phyloP scores from a whole-genome alignment of 2,329 filamentous ascomycete genomes.

The Penicillium griseofulvum region DNA sequence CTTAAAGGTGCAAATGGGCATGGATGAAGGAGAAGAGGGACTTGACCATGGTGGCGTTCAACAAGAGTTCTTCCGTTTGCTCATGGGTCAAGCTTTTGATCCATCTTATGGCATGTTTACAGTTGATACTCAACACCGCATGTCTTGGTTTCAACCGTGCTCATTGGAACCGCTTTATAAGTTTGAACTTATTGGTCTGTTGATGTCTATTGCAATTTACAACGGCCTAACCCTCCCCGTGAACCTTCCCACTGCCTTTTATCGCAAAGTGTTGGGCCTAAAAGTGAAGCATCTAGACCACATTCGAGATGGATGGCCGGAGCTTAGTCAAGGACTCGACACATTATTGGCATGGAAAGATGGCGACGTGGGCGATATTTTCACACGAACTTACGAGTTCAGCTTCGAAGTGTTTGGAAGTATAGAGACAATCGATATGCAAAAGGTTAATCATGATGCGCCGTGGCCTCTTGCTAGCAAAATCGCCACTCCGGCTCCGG shows the following conservation, averaged over 20 bases:
- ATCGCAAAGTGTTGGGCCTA: slow-evolving; percentile 71
- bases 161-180: slow-evolving; percentile 83
- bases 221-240: slow-evolving; percentile 90
- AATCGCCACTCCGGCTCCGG: not conserved
- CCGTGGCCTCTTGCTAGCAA: slow-evolving; percentile 31
- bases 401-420: slow-evolving; percentile 61
- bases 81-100: slow-evolving; percentile 74
- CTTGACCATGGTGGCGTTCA: slow-evolving; percentile 94
- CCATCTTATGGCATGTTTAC: slow-evolving; percentile 76
- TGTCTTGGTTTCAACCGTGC: slow-evolving; percentile 84
- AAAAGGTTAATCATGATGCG: slow-evolving; percentile 39
- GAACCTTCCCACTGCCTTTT: slow-evolving; percentile 81
- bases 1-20: slow-evolving; percentile 82
- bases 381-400: slow-evolving; percentile 83
- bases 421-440: slow-evolving; percentile 56
- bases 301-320: slow-evolving; percentile 84
- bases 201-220: slow-evolving; percentile 88
- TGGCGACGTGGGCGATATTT: slow-evolving; percentile 76
- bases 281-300: slow-evolving; percentile 69
- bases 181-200: slow-evolving; percentile 80
- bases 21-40: slow-evolving; percentile 79
- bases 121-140: slow-evolving; percentile 69
- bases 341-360: slow-evolving; percentile 75
- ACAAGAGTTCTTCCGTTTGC: slow-evolving; percentile 89
- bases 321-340: slow-evolving; percentile 70